Evolutionary conservation across 2,329 filamentous ascomycete genomes (phyloP).

Genomic region (Periglandula ipomoeae): DNA sequence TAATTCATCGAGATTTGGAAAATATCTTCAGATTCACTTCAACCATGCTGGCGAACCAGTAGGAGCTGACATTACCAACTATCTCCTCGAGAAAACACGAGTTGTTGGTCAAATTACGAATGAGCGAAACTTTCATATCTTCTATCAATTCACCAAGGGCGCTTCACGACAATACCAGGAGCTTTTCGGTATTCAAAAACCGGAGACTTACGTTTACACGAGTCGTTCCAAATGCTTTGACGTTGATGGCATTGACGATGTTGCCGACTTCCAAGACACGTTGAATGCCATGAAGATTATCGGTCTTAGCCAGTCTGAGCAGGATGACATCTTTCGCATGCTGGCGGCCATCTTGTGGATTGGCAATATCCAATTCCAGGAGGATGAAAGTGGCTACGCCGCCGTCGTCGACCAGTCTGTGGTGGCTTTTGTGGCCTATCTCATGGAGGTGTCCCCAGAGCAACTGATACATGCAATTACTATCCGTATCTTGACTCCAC

Average conservation of each 20-base stretch:
- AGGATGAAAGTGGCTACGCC: constrained; percentile 85
- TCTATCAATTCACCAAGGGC: constrained; percentile 97
- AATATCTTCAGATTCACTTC: constrained; percentile 96
- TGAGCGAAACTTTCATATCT: constrained; percentile 98
- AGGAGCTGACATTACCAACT: constrained; percentile 96
- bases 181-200: constrained; percentile 82
- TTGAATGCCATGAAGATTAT: constrained; percentile 92
- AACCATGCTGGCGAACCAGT: constrained; percentile 85
- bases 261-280: constrained; percentile 81
- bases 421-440: constrained; percentile 87
- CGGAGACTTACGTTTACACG: constrained; percentile 88
- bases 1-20: constrained; percentile 96
- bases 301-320: constrained; percentile 76
- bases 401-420: constrained; percentile 81
- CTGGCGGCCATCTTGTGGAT: constrained; percentile 86
- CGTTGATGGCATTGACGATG: constrained; percentile 87
- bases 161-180: constrained; percentile 80
- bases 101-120: constrained; percentile 92
- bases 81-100: constrained; percentile 88
- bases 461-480: constrained; percentile 83
- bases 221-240: constrained; percentile 91
- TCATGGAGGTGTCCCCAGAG: constrained; percentile 76
- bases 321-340: constrained; percentile 96
- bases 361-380: constrained; percentile 83
- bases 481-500: constrained; percentile 69